A percentile compares a stretch with the other conserved stretches of the same genome.
Conservation (phyloP, 1,284 basidiomycete species). For the Quambalaria eucalypti region DNA sequence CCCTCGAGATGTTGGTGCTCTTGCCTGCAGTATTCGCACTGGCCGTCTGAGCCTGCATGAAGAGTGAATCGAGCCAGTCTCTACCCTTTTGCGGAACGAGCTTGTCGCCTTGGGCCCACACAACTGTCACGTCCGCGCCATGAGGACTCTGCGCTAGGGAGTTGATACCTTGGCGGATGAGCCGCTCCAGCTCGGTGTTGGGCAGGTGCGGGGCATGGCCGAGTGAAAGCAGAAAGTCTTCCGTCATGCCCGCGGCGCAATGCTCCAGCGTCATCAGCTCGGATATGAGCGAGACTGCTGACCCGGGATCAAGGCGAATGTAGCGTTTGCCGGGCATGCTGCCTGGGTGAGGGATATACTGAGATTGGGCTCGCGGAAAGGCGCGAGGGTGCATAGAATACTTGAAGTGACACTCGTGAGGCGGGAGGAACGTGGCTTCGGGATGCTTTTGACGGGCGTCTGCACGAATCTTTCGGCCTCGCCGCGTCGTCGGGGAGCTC, state of each 20-base stretch:
- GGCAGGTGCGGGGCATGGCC: neutral
- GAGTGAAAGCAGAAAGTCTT: neutral
- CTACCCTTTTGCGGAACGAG: neutral
- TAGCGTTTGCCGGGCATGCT: too few relatives aligned
- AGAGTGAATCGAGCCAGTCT: neutral
- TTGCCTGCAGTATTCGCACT: too few relatives aligned
- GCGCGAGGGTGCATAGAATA: neutral
- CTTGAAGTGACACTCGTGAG: neutral
- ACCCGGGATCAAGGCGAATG: too few relatives aligned
- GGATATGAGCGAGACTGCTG: neutral
- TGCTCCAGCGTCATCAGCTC: neutral
- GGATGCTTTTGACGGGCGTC: neutral
- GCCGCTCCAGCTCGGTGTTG: neutral
- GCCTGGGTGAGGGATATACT: too few relatives aligned
- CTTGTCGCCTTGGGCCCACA: neutral
- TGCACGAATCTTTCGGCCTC: neutral
- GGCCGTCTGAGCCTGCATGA: neutral
- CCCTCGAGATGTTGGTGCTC: too few relatives aligned
- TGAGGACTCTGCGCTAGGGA: neutral
- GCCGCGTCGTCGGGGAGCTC: neutral
- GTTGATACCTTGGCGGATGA: neutral
- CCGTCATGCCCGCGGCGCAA: neutral
- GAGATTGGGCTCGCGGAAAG: neutral
- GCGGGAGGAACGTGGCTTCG: neutral
- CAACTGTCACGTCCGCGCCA: neutral